Percentiles rank a stretch among this genome's conserved stretches.
These are phyloP conservation scores for Fusarium begoniae DNA, from an alignment of 2,329 filamentous ascomycete genomes.

Conservation along the genomic window DNA sequence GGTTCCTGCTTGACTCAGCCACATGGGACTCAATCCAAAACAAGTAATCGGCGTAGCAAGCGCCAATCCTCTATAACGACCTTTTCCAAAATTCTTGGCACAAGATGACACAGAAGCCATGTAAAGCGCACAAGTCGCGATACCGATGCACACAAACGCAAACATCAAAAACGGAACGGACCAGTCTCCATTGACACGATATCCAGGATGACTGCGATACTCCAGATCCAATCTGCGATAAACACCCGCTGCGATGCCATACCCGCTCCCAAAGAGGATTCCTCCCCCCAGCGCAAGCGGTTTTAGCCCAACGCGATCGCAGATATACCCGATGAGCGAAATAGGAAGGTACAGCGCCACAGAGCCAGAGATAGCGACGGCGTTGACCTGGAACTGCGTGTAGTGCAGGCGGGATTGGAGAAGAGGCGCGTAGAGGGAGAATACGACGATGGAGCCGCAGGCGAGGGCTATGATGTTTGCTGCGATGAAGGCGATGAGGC, in stretches of 20 bases:
- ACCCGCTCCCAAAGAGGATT: constrained; percentile 80
- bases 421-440: constrained; percentile 91
- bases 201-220: constrained; percentile 47
- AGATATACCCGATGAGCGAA: constrained; percentile 87
- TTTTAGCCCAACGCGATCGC: constrained; percentile 86
- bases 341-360: constrained; percentile 93
- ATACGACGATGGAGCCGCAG: constrained; percentile 91
- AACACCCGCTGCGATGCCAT: constrained; percentile 81
- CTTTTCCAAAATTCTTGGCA: constrained; percentile 96
- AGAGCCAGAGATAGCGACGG: constrained; percentile 86
- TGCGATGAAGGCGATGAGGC: constrained; percentile 61
- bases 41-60: constrained; percentile 90
- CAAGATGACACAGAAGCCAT: constrained; percentile 91
- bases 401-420: constrained; percentile 90
- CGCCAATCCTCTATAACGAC: constrained; percentile 86
- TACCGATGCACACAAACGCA: constrained; percentile 84
- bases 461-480: constrained; percentile 72
- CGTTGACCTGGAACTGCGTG: constrained; percentile 91
- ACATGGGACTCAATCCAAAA: constrained; percentile 94
- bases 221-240: constrained; percentile 68
- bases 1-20: constrained; percentile 89
- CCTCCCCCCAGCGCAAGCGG: constrained; percentile 79
- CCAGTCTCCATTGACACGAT: constrained; percentile 62
- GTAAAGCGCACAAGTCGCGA: constrained; percentile 89
- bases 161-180: constrained; percentile 85